Conservation (phyloP, 768 basidiomycete genomes). For the Floccularia luteovirens region DNA sequence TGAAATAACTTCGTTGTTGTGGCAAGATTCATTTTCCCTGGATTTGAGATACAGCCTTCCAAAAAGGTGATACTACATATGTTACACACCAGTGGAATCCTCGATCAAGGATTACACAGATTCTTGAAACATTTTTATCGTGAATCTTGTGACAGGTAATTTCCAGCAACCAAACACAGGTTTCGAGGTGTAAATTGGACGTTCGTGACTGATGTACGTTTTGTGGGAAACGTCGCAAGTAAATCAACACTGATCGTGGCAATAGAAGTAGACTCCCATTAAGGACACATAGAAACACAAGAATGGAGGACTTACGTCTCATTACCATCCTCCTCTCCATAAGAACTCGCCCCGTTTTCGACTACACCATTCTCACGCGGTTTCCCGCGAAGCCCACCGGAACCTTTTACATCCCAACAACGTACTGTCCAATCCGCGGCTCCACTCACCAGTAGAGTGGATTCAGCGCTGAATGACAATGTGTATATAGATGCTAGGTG, state of each 20-base stretch:
- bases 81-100: too few relatives aligned
- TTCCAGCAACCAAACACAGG: slow-evolving; percentile 83
- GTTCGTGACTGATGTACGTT: slow-evolving; percentile 88
- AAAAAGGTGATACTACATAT: too few relatives aligned
- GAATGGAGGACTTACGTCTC: slow-evolving; percentile 57
- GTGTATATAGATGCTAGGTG: slow-evolving; percentile 88
- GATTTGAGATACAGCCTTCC: too few relatives aligned
- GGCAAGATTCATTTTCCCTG: too few relatives aligned
- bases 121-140: slow-evolving; percentile 18
- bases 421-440: slow-evolving; percentile 93
- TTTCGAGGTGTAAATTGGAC: slow-evolving; percentile 95
- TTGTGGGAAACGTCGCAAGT: slow-evolving; percentile 88
- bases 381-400: slow-evolving; percentile 59
- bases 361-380: slow-evolving; percentile 44
- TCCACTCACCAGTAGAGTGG: slow-evolving; percentile 84
- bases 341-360: slow-evolving; percentile 19
- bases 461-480: slow-evolving; percentile 88
- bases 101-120: too few relatives aligned
- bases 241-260: slow-evolving; percentile 89
- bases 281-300: slow-evolving; percentile 1
- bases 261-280: slow-evolving; percentile 7
- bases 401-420: slow-evolving; percentile 92
- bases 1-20: too few relatives aligned
- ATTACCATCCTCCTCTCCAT: slow-evolving; percentile 46
- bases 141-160: slow-evolving; percentile 53